These are phyloP conservation scores for Streptanthus diversifolius DNA, from an alignment of 345 rosid species.

Conservation along the genomic window DNA sequence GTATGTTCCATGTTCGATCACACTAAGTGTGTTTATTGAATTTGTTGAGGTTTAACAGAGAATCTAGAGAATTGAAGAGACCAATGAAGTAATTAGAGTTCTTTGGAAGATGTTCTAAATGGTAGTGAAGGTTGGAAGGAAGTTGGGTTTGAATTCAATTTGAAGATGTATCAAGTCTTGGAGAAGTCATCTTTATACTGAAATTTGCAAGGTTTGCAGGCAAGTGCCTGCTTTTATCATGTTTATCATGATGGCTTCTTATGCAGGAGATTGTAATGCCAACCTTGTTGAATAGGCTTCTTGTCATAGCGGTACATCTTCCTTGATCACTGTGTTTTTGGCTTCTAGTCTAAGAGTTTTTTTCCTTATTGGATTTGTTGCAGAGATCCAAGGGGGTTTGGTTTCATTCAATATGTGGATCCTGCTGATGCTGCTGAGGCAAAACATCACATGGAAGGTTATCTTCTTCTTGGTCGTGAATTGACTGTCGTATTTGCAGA, in stretches of 20 bases:
- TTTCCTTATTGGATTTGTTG: constrained; percentile 7
- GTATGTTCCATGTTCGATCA: constrained; percentile 41
- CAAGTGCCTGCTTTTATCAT: constrained; percentile 89
- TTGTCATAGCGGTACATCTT: constrained; percentile 28
- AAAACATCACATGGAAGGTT: constrained; percentile 91
- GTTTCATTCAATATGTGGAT: constrained; percentile 86
- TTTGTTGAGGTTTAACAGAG: constrained; percentile 89
- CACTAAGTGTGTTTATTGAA: constrained; percentile 69
- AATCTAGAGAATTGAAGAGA: constrained; percentile 92
- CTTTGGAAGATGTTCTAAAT: constrained; percentile 94
- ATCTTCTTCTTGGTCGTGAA: constrained; percentile 83
- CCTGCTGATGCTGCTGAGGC: constrained; percentile 96
- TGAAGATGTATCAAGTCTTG: constrained; percentile 98
- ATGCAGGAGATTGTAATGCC: constrained; percentile 55
- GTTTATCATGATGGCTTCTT: constrained; percentile 61
- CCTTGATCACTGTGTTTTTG: constrained; percentile 14
- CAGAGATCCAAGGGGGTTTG: constrained; percentile 98
- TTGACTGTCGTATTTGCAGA: constrained; percentile 94
- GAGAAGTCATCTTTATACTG: constrained; percentile 96
- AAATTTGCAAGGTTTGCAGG: constrained; percentile 94
- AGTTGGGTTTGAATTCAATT: constrained; percentile 95
- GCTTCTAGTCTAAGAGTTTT: constrained; percentile 9
- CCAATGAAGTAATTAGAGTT: constrained; percentile 91
- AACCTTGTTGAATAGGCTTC: constrained; percentile 42
- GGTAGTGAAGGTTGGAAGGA: constrained; percentile 99